These are phyloP conservation scores for Pilobolus umbonatus DNA, from an alignment of 192 early-diverging fungal genomes.

Conservation along the genomic window DNA sequence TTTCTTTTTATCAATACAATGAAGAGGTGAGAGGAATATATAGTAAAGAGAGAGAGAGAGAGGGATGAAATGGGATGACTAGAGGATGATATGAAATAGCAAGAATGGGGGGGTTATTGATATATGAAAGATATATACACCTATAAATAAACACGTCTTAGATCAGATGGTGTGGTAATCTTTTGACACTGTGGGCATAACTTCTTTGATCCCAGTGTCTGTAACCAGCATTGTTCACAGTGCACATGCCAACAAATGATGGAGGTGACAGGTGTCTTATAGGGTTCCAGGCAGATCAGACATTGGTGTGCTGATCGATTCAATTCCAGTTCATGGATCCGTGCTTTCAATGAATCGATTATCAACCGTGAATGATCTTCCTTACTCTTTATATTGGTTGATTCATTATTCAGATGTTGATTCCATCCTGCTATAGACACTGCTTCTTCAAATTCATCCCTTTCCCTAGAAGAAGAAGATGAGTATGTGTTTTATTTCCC, in stretches of 20 bases:
- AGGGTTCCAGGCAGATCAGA: conserved; percentile 75
- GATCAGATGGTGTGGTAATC: conserved; percentile 77
- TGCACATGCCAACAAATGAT: conserved; percentile 92
- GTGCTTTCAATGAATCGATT: conserved; percentile 73
- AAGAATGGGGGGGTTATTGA: not conserved
- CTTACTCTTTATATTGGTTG: not conserved
- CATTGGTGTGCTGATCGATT: conserved; percentile 55
- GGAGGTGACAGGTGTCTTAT: conserved; percentile 65
- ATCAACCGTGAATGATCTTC: conserved; percentile 52
- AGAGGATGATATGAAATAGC: not conserved
- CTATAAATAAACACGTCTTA: conserved; percentile 79
- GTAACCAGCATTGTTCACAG: conserved; percentile 86
- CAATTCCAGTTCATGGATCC: conserved; percentile 60
- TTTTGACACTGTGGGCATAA: conserved; percentile 88
- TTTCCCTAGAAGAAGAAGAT: not conserved
- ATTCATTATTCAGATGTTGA: conserved; percentile 6
- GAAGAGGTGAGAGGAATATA: not conserved
- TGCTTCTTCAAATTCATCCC: conserved; percentile 20
- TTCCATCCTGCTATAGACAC: conserved; percentile 26
- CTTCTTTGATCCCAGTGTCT: conserved; percentile 78
- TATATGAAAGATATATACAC: not conserved
- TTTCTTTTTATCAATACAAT: conserved; percentile 9
- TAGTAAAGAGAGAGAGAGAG: not conserved
- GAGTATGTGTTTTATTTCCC: no score
- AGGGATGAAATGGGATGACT: not conserved